A percentile compares a stretch with the other conserved stretches of the same genome.
phyloP scores from a whole-genome alignment of 2,329 filamentous ascomycete species.

The Bipolaris zeicola region DNA sequence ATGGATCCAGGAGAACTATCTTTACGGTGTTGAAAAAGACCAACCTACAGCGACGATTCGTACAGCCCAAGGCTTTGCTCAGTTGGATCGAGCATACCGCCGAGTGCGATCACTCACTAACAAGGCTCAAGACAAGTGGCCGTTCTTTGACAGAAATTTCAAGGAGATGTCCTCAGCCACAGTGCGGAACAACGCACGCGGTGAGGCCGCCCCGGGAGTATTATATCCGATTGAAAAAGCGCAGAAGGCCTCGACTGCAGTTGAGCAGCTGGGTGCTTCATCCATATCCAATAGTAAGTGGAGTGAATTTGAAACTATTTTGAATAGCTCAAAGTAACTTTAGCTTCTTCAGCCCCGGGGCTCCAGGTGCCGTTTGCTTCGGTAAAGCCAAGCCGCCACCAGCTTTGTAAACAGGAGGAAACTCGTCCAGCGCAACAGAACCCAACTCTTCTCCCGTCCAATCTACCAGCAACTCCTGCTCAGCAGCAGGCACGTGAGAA shows the following conservation, averaged over 20 bases:
- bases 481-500: background rate
- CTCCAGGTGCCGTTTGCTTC: constrained; percentile 13
- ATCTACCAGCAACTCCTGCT: background rate
- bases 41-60: constrained; percentile 19
- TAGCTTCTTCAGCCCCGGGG: background rate
- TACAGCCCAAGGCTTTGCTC: constrained; percentile 27
- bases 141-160: constrained; percentile 34
- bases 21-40: constrained; percentile 20
- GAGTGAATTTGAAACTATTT: background rate
- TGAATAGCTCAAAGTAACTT: background rate
- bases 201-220: constrained; percentile 19
- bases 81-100: constrained; percentile 37
- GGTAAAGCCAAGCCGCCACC: background rate
- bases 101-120: constrained; percentile 36
- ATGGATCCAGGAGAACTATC: constrained; percentile 33
- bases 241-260: background rate
- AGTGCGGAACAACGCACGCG: constrained; percentile 27
- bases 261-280: background rate
- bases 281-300: constrained; percentile 2
- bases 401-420: background rate
- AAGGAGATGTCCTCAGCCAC: constrained; percentile 29
- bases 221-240: constrained; percentile 7
- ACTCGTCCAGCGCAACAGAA: constrained; percentile 6
- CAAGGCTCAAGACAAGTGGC: constrained; percentile 42
- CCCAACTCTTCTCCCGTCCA: background rate